Conservation (phyloP, 768 basidiomycete genomes). For the Suillus weaverae region DNA sequence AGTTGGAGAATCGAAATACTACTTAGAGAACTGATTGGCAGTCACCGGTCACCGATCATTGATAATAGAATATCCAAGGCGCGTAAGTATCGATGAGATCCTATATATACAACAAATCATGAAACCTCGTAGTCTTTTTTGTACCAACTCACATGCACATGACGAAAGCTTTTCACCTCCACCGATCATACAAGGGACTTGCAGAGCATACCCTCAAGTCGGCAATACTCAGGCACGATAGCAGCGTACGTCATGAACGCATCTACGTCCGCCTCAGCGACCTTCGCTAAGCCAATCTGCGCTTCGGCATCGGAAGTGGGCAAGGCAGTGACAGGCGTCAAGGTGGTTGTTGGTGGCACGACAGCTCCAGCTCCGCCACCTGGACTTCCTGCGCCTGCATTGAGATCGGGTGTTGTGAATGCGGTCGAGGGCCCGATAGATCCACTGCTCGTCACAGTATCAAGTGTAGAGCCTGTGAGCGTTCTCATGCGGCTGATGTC, state of each 20-base stretch:
- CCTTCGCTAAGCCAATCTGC: conserved; percentile 76
- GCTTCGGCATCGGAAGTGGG: conserved; percentile 71
- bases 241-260: conserved; percentile 85
- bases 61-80: neutral
- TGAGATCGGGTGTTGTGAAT: conserved; percentile 65
- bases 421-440: conserved; percentile 47
- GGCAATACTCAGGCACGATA: conserved; percentile 80
- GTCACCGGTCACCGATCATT: neutral
- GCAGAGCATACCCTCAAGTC: conserved; percentile 76
- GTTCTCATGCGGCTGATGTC: conserved; percentile 51
- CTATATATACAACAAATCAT: conserved; percentile 15
- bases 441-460: conserved; percentile 32
- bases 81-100: conserved; percentile 10
- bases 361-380: conserved; percentile 32
- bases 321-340: conserved; percentile 71
- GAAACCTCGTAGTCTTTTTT: conserved; percentile 8
- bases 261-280: conserved; percentile 82
- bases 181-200: conserved; percentile 50
- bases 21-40: neutral
- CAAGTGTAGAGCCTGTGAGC: conserved; percentile 48
- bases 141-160: conserved; percentile 8
- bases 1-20: neutral
- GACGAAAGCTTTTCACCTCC: neutral
- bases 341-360: conserved; percentile 50
- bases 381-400: conserved; percentile 31